Evolutionary conservation across 768 basidiomycete species (phyloP).

Genomic region (Tricholomella constricta): DNA sequence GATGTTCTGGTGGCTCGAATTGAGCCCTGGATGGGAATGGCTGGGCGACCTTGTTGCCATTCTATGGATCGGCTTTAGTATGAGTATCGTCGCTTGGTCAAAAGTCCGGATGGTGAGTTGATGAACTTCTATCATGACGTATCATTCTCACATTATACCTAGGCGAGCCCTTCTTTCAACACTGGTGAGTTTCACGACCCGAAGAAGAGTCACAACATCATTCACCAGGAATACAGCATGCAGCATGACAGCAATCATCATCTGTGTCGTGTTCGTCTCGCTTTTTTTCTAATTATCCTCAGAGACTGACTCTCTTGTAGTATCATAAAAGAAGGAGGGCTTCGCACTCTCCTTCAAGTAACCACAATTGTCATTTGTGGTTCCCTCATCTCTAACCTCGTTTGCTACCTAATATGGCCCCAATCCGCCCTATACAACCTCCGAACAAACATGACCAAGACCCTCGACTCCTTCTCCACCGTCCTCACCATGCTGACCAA

Average conservation of each 20-base stretch:
- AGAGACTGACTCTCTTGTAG: conserved; percentile 38
- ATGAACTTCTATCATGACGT: neutral
- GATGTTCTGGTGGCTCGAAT: conserved; percentile 79
- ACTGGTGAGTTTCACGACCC: conserved; percentile 51
- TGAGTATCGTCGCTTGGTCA: conserved; percentile 84
- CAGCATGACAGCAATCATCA: conserved; percentile 81
- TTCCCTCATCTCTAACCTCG: conserved; percentile 73
- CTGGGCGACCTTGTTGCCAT: conserved; percentile 75
- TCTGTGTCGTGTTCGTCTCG: conserved; percentile 73
- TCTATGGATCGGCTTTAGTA: conserved; percentile 80
- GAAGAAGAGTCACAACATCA: neutral
- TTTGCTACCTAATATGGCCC: conserved; percentile 85
- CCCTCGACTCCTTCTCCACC: conserved; percentile 86
- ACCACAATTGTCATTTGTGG: conserved; percentile 80
- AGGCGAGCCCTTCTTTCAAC: conserved; percentile 83
- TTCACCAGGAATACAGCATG: conserved; percentile 50
- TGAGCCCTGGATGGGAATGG: conserved; percentile 68
- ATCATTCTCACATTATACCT: neutral
- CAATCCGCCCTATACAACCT: conserved; percentile 82
- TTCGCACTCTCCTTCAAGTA: conserved; percentile 71
- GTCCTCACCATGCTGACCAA: conserved; percentile 79
- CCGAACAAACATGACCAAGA: conserved; percentile 82
- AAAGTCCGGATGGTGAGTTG: conserved; percentile 81
- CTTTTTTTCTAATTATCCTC: neutral
- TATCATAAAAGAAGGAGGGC: conserved; percentile 87